Percentiles rank a stretch among this genome's conserved stretches.
phyloP scores from a whole-genome alignment of 2,329 filamentous ascomycete genomes.

The Aspergillus jensenii region DNA sequence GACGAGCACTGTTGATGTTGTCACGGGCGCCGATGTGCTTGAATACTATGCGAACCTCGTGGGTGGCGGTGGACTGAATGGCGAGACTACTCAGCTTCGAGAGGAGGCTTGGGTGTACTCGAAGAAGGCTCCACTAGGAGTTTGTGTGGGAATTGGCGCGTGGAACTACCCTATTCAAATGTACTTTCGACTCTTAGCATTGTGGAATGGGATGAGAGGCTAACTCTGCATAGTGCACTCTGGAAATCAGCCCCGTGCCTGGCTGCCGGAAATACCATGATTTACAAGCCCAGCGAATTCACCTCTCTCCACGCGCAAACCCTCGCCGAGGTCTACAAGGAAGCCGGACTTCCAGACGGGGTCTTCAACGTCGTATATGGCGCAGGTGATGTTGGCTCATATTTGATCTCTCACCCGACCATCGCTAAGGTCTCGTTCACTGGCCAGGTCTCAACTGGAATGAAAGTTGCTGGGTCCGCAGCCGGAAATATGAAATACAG shows the following conservation, averaged over 20 bases:
- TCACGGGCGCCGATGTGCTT: slow-evolving; percentile 79
- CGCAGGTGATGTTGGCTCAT: slow-evolving; percentile 72
- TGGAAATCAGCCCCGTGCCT: slow-evolving; percentile 88
- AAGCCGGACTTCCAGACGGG: slow-evolving; percentile 76
- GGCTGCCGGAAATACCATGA: slow-evolving; percentile 84
- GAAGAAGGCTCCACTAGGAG: slow-evolving; percentile 76
- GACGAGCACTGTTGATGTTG: slow-evolving; percentile 78
- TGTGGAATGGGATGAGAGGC: neutral
- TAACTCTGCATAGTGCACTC: slow-evolving; percentile 54
- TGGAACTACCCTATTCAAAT: slow-evolving; percentile 95
- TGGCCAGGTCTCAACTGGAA: slow-evolving; percentile 79
- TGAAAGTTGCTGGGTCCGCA: slow-evolving; percentile 75
- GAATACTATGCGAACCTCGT: slow-evolving; percentile 84
- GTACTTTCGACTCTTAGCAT: slow-evolving; percentile 24
- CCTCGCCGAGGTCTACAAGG: slow-evolving; percentile 72
- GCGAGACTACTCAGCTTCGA: slow-evolving; percentile 72
- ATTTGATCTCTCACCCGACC: slow-evolving; percentile 68
- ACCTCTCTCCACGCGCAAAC: slow-evolving; percentile 79
- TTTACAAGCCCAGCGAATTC: slow-evolving; percentile 87
- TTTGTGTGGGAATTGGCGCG: slow-evolving; percentile 82
- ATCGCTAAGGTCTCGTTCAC: slow-evolving; percentile 90
- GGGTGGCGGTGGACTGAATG: slow-evolving; percentile 74
- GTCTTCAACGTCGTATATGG: slow-evolving; percentile 89
- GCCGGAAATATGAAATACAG: slow-evolving; percentile 82
- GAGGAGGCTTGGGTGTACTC: slow-evolving; percentile 80